Conservation (phyloP, 139 green algal species). For the Auxenochlorella pyrenoidosa region DNA sequence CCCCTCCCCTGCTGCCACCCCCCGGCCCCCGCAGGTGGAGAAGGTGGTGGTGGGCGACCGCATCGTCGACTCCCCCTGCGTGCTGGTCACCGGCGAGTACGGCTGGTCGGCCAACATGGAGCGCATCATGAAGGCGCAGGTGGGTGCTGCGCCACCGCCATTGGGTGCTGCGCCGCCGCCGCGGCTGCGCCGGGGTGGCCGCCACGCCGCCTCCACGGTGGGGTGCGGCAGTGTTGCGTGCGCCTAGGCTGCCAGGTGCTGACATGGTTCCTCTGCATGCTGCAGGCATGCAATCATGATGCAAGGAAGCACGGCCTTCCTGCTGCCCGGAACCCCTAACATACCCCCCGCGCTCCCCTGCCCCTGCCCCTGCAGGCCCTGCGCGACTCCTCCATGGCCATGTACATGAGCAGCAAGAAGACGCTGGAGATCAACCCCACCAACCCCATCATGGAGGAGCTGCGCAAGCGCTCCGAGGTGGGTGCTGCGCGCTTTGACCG, state of each 20-base stretch:
- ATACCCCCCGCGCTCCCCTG: neutral
- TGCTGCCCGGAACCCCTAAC: too few species aligned
- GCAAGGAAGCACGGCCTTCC: too few species aligned
- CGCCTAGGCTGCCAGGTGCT: too few species aligned
- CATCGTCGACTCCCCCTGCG: slow-evolving; percentile 98
- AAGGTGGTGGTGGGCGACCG: slow-evolving; percentile 96
- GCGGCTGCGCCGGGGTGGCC: too few species aligned
- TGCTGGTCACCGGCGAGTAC: slow-evolving; percentile 99
- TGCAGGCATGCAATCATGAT: too few species aligned
- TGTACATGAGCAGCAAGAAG: slow-evolving; percentile 99
- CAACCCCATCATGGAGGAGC: slow-evolving; percentile 95
- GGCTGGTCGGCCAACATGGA: slow-evolving; percentile 99
- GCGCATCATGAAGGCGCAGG: slow-evolving; percentile 99
- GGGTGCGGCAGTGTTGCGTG: too few species aligned
- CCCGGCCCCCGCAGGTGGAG: slow-evolving; percentile 5
- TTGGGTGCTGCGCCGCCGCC: neutral
- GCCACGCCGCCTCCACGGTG: neutral
- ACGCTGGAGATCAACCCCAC: slow-evolving; percentile 99
- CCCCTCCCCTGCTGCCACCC: neutral
- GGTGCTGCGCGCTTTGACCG: neutral
- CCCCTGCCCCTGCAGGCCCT: slow-evolving; percentile 73
- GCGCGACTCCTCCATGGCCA: slow-evolving; percentile 94
- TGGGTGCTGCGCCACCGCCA: neutral
- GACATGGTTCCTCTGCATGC: too few species aligned
- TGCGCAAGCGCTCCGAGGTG: slow-evolving; percentile 53